phyloP scores from a whole-genome alignment of 2,329 filamentous ascomycete species.

The Phialophora chinensis region DNA sequence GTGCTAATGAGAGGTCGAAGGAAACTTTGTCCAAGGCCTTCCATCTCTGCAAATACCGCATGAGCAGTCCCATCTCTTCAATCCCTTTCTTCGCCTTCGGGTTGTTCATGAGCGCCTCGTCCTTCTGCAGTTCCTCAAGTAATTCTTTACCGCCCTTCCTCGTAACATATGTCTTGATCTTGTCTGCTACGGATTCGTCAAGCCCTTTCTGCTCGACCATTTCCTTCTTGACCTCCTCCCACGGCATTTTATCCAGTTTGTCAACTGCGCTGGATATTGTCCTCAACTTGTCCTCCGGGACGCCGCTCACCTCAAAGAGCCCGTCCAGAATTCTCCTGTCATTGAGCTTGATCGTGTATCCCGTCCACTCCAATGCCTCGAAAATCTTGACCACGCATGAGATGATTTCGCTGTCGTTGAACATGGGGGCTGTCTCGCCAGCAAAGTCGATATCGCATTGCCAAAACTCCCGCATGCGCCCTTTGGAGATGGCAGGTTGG shows the following conservation, averaged over 20 bases:
- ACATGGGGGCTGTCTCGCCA: conserved; percentile 78
- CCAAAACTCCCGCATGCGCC: conserved; percentile 94
- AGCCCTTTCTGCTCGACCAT: conserved; percentile 94
- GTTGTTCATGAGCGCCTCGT: conserved; percentile 73
- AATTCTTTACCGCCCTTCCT: conserved; percentile 77
- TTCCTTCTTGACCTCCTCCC: conserved; percentile 86
- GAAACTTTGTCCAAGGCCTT: conserved; percentile 75
- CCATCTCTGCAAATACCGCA: conserved; percentile 81
- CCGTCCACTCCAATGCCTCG: conserved; percentile 75
- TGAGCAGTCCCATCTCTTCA: conserved; percentile 78
- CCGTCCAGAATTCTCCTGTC: conserved; percentile 94
- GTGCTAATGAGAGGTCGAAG: conserved; percentile 87
- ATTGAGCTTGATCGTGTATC: conserved; percentile 90
- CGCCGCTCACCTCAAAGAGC: conserved; percentile 87
- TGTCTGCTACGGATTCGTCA: conserved; percentile 76
- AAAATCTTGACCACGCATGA: conserved; percentile 86
- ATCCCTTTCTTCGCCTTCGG: conserved; percentile 78
- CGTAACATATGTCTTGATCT: conserved; percentile 83
- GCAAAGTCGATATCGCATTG: conserved; percentile 98
- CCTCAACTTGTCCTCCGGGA: conserved; percentile 83
- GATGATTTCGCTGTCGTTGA: conserved; percentile 88
- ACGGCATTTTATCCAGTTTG: conserved; percentile 92
- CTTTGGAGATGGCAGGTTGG: conserved; percentile 85
- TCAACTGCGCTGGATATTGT: conserved; percentile 92
- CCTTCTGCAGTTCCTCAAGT: conserved; percentile 70